Evolutionary conservation across 495 filamentous ascomycete species (phyloP).

Genomic region (Filosporella fistucella): DNA sequence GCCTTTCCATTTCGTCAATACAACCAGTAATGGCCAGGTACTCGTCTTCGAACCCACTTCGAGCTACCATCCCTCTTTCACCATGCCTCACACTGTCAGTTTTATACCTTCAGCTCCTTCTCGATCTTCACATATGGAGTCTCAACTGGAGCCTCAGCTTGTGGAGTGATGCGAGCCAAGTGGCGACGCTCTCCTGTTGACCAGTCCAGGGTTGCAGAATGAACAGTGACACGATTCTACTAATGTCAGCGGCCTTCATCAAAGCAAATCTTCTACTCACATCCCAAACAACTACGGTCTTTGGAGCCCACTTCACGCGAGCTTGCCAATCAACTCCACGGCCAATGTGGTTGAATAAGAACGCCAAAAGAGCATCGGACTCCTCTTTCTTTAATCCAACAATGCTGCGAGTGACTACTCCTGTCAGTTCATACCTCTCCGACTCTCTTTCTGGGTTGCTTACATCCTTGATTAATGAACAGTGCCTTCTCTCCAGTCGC

Average conservation of each 20-base stretch:
- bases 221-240: conserved; percentile 24
- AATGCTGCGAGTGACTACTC: conserved; percentile 11
- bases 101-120: too few species aligned
- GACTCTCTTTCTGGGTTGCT: conserved; percentile 26
- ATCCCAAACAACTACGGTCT: conserved; percentile 86
- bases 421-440: background rate
- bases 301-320: conserved; percentile 73
- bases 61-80: too few species aligned
- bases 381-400: conserved; percentile 48
- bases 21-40: too few species aligned
- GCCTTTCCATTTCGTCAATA: too few species aligned
- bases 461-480: conserved; percentile 80
- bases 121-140: conserved; percentile 18
- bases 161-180: conserved; percentile 63
- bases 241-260: background rate
- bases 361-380: conserved; percentile 75
- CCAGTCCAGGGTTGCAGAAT: conserved; percentile 59
- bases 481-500: conserved; percentile 80
- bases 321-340: conserved; percentile 82
- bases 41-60: too few species aligned
- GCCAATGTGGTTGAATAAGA: conserved; percentile 80
- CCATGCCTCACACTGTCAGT: too few species aligned
- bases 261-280: conserved; percentile 6
- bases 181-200: conserved; percentile 58
- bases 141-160: conserved; percentile 44